A percentile compares a stretch with the other conserved stretches of the same genome.
Evolutionary conservation across 2,329 filamentous ascomycete genomes (phyloP).

Genomic region (Blastomyces parvus): DNA sequence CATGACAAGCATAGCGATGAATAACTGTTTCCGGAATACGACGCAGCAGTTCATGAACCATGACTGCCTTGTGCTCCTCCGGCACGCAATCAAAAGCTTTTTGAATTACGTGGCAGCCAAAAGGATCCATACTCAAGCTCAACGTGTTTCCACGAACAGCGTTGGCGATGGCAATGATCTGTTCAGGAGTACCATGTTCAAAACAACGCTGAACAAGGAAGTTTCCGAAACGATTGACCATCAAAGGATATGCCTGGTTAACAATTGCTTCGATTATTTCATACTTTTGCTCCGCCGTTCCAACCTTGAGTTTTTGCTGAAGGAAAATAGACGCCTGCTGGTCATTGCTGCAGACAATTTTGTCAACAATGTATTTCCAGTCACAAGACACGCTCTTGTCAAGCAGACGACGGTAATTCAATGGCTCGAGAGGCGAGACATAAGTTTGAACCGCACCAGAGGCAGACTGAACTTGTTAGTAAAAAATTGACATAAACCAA

Average conservation of each 20-base stretch:
- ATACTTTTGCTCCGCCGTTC: slow-evolving; percentile 88
- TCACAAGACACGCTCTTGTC: slow-evolving; percentile 96
- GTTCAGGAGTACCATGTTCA: slow-evolving; percentile 90
- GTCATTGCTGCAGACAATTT: slow-evolving; percentile 98
- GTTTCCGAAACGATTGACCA: slow-evolving; percentile 98
- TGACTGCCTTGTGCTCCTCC: slow-evolving; percentile 94
- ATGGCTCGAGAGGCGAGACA: slow-evolving; percentile 74
- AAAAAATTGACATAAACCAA: slow-evolving; percentile 16
- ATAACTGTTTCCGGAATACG: slow-evolving; percentile 96
- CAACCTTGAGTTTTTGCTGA: slow-evolving; percentile 97
- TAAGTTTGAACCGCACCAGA: slow-evolving; percentile 61
- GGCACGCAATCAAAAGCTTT: slow-evolving; percentile 98
- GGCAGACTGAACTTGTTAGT: slow-evolving; percentile 33
- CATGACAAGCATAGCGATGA: slow-evolving; percentile 96
- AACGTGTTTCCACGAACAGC: slow-evolving; percentile 90
- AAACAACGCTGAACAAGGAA: slow-evolving; percentile 98
- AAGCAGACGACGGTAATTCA: slow-evolving; percentile 91
- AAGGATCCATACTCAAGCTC: slow-evolving; percentile 94
- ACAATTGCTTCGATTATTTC: slow-evolving; percentile 97
- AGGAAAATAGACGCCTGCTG: slow-evolving; percentile 98
- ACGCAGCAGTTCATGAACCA: slow-evolving; percentile 95
- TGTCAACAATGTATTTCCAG: slow-evolving; percentile 99
- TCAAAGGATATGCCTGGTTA: slow-evolving; percentile 83
- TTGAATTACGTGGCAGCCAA: slow-evolving; percentile 95
- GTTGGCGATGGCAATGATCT: slow-evolving; percentile 89